phyloP scores from a whole-genome alignment of 441 rosid genomes.

The Manihot esculenta region DNA sequence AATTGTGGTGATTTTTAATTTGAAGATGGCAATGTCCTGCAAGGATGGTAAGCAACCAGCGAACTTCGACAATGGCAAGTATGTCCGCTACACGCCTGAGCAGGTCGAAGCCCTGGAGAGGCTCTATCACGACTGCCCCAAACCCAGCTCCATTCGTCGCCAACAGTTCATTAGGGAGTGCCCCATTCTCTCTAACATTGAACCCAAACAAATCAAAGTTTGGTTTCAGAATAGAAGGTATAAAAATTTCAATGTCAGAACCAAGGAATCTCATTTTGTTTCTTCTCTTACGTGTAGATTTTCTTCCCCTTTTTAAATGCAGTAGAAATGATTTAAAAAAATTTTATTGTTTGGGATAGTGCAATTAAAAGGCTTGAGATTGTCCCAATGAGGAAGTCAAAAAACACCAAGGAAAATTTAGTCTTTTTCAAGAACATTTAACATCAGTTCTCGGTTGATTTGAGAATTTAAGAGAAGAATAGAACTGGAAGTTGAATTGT shows the following conservation, averaged over 20 bases:
- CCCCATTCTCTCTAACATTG: conserved; percentile 96
- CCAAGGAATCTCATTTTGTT: conserved; percentile 11
- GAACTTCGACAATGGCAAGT: conserved; percentile 87
- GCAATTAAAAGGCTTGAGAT: not conserved
- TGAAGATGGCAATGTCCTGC: conserved; percentile 80
- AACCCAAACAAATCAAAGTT: conserved; percentile 97
- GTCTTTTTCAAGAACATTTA: not conserved
- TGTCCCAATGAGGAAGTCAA: not conserved
- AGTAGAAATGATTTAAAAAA: too few species aligned
- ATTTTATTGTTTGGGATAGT: conserved; percentile 4
- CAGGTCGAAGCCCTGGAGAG: conserved; percentile 99
- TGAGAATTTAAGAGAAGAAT: not conserved
- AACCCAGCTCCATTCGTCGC: conserved; percentile 97
- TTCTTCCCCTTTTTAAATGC: not conserved
- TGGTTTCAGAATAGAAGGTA: conserved; percentile 99
- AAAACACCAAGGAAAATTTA: not conserved
- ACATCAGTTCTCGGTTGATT: not conserved
- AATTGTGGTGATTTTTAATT: conserved; percentile 20
- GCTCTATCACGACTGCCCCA: conserved; percentile 96
- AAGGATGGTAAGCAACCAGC: conserved; percentile 73
- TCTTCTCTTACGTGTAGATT: not conserved
- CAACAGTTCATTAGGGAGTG: conserved; percentile 97
- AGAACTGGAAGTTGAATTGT: not conserved
- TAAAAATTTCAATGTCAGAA: not conserved
- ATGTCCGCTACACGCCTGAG: conserved; percentile 96